Conservation (phyloP, 1,139 yeast species). For the Lodderomyces theae region DNA sequence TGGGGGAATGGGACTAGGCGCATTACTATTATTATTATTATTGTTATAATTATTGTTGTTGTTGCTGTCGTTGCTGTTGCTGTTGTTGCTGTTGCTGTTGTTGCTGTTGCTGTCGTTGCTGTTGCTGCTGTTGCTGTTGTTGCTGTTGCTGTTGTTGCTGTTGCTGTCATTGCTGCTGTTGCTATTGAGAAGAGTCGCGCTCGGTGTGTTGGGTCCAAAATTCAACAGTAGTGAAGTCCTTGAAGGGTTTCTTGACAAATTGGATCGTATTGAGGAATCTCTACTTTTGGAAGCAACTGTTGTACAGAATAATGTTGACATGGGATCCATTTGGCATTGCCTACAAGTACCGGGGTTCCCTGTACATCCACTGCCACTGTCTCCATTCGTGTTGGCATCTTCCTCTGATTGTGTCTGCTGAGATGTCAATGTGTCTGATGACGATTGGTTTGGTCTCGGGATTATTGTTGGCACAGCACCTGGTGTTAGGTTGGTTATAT, state of each 20-base stretch:
- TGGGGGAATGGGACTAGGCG: slow-evolving; percentile 7
- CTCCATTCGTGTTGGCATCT: slow-evolving; percentile 9
- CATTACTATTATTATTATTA: slow-evolving; percentile 4
- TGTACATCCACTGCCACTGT: slow-evolving; percentile 51
- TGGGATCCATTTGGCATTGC: slow-evolving; percentile 83
- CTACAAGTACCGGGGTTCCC: slow-evolving; percentile 87
- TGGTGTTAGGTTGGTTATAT: slow-evolving; percentile 42
- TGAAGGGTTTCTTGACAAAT: slow-evolving; percentile 14
- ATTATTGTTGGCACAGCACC: slow-evolving; percentile 42
- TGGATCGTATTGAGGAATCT: slow-evolving; percentile 10
- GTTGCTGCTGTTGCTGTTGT: slow-evolving; percentile 2
- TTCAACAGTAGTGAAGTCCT: slow-evolving; percentile 14
- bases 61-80: too few relatives aligned
- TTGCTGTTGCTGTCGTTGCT: too few relatives aligned
- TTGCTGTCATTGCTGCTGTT: slow-evolving; percentile 5
- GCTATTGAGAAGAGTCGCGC: slow-evolving; percentile 11
- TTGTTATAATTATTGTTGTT: too few relatives aligned
- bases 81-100: too few relatives aligned
- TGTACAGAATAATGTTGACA: slow-evolving; percentile 85
- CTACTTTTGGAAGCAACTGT: slow-evolving; percentile 61
- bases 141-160: slow-evolving; percentile 4
- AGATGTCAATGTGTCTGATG: neutral
- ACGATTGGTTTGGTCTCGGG: slow-evolving; percentile 15
- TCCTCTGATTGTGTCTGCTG: slow-evolving; percentile 8
- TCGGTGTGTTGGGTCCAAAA: slow-evolving; percentile 21